Base-by-base conservation (phyloP, 768 basidiomycete genomes). In the Boletus sp. region DNA sequence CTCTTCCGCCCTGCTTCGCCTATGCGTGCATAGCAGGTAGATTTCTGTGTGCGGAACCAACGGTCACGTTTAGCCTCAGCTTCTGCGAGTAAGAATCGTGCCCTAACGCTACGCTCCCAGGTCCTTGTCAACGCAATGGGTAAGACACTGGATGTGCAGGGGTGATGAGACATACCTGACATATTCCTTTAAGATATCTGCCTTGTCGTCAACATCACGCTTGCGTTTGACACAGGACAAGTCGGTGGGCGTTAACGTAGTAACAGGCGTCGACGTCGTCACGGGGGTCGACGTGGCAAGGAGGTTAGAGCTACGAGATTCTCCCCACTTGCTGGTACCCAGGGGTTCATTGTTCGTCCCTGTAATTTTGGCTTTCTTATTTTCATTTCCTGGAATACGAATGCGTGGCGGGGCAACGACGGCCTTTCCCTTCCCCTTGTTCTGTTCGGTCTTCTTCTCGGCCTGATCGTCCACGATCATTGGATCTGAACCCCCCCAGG, bases 11-110 rank as follows among this genome's bases (percentile, higher is more conserved):
- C 69, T 21, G 63, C 67, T 38, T 67, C 64, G 39, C 69, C 69
- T 47, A 70, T 59, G 45, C 71, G 69, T 40, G 55, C 44, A 54
- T 65, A 70, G 37, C 57, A 56, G 7, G 51, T 15, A 53, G 69
- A 70, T 37, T 70, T 72, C 38, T 71, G 69, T 8, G 67, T 62
- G 23, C 63, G 63, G 43, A 54, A 59, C 71, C 71, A 70, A 35
- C 65, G 65, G 10, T 60, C 55, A 30, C 59, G 69, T 37, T 70
- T 62, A 5, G 54, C 46, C 34, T 70, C 71, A 8, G 71, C 71
- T 34, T 70, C 70, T 0, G 34, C 51, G 14, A 71, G 58, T 51
- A 50, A 45, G 51, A 59, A 54, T 32, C 53, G 64, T 44, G 71
- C 54, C 46, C 71, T 60, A 53, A 70, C 63, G 3, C 61, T 65